These are phyloP conservation scores for Dianthus caryophyllus DNA, from an alignment of 148 eudicot species.

Conservation along the genomic window DNA sequence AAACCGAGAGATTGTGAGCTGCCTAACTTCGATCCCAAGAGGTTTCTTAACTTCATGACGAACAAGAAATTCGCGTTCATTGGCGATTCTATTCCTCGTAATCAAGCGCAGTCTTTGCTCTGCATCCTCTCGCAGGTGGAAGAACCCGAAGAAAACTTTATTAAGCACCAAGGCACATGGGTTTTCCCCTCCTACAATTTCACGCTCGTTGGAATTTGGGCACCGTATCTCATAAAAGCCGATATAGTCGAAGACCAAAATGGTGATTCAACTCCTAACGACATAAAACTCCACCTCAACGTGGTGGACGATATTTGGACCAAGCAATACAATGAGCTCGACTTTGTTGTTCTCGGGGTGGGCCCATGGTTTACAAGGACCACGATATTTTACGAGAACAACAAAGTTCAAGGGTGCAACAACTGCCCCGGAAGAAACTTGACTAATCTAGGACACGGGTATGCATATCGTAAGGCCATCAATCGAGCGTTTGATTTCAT, in stretches of 20 bases:
- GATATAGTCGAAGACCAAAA: conserved; percentile 56
- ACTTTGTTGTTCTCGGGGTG: conserved; percentile 51
- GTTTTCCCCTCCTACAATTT: conserved; percentile 58
- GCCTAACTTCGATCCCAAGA: conserved; percentile 47
- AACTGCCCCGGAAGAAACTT: conserved; percentile 49
- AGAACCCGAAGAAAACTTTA: conserved; percentile 51
- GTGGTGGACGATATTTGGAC: conserved; percentile 56
- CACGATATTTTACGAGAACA: conserved; percentile 60
- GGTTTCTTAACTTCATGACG: conserved; percentile 57
- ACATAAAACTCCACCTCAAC: conserved; percentile 61
- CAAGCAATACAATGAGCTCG: conserved; percentile 37
- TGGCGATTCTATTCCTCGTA: conserved; percentile 86
- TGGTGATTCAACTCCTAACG: conserved; percentile 51
- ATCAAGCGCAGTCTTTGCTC: conserved; percentile 80
- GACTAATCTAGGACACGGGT: conserved; percentile 49
- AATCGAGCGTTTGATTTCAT: conserved; percentile 34
- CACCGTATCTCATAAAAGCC: conserved; percentile 61
- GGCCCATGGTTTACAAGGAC: conserved; percentile 73
- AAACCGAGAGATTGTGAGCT: conserved; percentile 54
- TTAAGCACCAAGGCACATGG: conserved; percentile 55
- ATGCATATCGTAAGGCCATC: conserved; percentile 48
- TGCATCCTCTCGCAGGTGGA: conserved; percentile 78
- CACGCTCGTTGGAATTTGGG: conserved; percentile 60
- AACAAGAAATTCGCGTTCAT: conserved; percentile 67
- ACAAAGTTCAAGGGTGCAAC: conserved; percentile 61